Base-by-base conservation (phyloP, 352 stramenopile genomes). In the Globisporangium takayamanum region DNA sequence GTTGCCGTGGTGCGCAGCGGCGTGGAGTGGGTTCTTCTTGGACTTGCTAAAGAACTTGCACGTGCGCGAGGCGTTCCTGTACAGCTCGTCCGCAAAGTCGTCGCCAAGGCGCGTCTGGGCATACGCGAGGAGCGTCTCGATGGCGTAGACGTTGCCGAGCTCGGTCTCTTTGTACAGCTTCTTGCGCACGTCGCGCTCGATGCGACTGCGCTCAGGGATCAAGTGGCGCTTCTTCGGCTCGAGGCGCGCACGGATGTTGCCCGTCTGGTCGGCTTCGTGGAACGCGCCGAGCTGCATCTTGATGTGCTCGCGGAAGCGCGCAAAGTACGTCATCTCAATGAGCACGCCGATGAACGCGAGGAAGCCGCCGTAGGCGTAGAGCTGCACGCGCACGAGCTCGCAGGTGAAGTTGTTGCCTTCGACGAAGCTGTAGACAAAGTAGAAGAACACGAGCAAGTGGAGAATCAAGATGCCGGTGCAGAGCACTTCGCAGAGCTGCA, bases 271-370 rank as follows among this genome's bases (percentile, higher is more conserved):
- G 28, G 72, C 79, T 58, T 94, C 84, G 53, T 89, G 85, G 65
- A 91, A 92, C 1, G 84, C 84, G 10, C 84, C 84, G 12, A 94
- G 69, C 59, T 91, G 82, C 84, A 92, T 91, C 63, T 88, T 90
- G 54, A 94, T 60, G 54, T 94, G 84, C 63, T 94, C 84, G 37
- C 84, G 78, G 67, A 94, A 94, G 12, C 82, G 84, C 22, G 82
- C 77, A 63, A 92, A 94, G 61, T 86, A 87, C 45, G 74, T 84
- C 48, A 94, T 67, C 59, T 88, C 75, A 20, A 88, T 55, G 25
- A 89, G 83, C n/a, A 78, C 75, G 37, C 61, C 63, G 26, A 87
- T 56, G 57, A 80, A 91, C 30, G 66, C 76, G 12, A 86, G 46
- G 18, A 85, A 60, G 0, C 76, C 80, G 22, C 70, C 70, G 25